Percentiles rank a stretch among this genome's conserved stretches.
Evolutionary conservation across 2,329 filamentous ascomycete genomes (phyloP).

Genomic region (Beauveria varroae): DNA sequence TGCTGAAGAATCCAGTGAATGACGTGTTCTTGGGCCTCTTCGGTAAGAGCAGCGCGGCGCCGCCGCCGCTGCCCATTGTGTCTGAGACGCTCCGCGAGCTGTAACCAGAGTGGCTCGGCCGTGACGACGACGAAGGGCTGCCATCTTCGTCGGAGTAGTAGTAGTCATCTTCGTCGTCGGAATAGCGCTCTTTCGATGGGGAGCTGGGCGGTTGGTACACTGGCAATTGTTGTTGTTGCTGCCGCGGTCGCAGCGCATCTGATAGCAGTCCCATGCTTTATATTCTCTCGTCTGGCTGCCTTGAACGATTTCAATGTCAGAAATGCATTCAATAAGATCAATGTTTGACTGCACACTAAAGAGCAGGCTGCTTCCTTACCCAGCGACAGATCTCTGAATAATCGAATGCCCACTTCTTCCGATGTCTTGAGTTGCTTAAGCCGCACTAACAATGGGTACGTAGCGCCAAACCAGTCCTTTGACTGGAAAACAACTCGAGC

Average conservation of each 20-base stretch:
- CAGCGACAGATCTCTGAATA: background rate
- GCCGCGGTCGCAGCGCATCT: conserved; percentile 40
- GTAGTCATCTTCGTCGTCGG: conserved; percentile 43
- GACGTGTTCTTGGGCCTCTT: conserved; percentile 23
- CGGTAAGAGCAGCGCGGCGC: conserved; percentile 32
- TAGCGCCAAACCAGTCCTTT: background rate
- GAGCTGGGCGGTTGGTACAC: conserved; percentile 40
- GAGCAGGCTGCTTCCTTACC: background rate
- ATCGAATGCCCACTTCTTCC: background rate
- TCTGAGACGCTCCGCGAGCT: conserved; percentile 49
- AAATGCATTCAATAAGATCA: background rate
- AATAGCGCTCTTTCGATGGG: conserved; percentile 42
- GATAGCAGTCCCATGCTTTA: conserved; percentile 43
- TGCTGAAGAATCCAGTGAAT: conserved; percentile 16
- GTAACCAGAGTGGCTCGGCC: conserved; percentile 33
- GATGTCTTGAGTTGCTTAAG: background rate
- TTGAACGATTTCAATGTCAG: background rate
- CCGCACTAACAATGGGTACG: conserved; percentile 1
- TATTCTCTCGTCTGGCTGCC: background rate
- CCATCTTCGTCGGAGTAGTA: conserved; percentile 38
- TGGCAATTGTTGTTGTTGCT: conserved; percentile 33
- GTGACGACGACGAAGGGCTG: conserved; percentile 32
- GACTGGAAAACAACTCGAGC: background rate
- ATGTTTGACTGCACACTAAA: background rate
- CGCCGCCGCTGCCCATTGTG: conserved; percentile 27